Conservation (phyloP, 83 land plant genomes). For the Picea abies region DNA sequence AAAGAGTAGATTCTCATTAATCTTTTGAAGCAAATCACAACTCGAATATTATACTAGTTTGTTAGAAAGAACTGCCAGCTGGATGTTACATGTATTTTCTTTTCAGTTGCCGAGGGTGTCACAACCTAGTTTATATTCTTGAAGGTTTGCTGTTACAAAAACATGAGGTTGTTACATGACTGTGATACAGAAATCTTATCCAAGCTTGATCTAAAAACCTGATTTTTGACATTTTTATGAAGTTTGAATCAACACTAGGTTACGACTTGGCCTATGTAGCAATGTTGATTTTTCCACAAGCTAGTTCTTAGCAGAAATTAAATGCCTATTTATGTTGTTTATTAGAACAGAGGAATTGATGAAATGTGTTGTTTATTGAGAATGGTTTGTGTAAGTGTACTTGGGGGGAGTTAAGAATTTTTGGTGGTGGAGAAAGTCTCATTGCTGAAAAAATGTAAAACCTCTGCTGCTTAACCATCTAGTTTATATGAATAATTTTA, state of each 20-base stretch:
- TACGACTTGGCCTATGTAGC: background rate
- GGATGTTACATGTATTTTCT: no score
- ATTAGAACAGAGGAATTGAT: background rate
- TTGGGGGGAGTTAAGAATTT: background rate
- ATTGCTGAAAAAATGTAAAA: background rate
- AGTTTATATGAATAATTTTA: slow-evolving; percentile 1
- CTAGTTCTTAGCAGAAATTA: background rate
- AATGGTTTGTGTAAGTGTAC: background rate
- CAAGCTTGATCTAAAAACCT: no score
- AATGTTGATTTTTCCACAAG: background rate
- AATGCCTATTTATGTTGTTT: background rate
- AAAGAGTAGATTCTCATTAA: background rate
- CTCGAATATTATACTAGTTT: background rate
- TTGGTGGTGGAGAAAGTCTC: background rate
- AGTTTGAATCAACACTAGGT: background rate
- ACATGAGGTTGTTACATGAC: background rate
- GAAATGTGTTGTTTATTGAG: background rate
- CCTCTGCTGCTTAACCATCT: background rate
- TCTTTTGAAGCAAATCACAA: background rate
- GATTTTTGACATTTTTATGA: background rate
- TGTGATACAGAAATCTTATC: background rate
- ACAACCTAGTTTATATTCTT: background rate
- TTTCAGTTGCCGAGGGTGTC: no score
- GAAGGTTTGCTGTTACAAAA: background rate
- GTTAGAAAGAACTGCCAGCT: no score